Evolutionary conservation across 2,329 filamentous ascomycete genomes (phyloP).

Genomic region (Metarhizium sp.): DNA sequence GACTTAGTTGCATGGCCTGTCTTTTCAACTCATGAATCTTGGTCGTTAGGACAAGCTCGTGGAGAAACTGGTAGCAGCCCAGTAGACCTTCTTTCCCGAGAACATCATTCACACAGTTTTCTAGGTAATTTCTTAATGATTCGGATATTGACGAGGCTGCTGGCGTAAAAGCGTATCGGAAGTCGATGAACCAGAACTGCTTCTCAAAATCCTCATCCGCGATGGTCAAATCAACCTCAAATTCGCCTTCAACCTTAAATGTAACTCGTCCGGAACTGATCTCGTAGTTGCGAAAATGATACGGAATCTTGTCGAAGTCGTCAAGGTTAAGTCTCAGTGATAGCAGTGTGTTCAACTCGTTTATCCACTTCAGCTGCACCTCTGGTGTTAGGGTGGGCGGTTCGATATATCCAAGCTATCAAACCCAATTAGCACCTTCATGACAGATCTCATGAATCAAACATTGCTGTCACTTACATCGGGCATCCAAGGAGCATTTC

Average conservation of each 20-base stretch:
- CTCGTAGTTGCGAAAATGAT: constrained; percentile 66
- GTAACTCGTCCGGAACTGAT: constrained; percentile 84
- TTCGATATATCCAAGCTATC: constrained; percentile 65
- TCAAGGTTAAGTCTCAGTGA: constrained; percentile 77
- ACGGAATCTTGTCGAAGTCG: constrained; percentile 66
- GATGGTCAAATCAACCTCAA: constrained; percentile 87
- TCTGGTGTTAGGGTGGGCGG: constrained; percentile 60
- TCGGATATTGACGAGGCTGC: constrained; percentile 52
- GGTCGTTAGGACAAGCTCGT: constrained; percentile 80
- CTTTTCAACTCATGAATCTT: constrained; percentile 76
- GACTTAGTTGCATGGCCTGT: constrained; percentile 64
- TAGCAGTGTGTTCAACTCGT: constrained; percentile 74
- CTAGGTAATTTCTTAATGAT: constrained; percentile 55
- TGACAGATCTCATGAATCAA: not conserved
- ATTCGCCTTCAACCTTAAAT: constrained; percentile 74
- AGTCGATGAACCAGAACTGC: constrained; percentile 91
- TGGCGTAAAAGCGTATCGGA: constrained; percentile 74
- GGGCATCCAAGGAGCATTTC: constrained; percentile 68
- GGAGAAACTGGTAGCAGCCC: constrained; percentile 78
- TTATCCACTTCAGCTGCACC: constrained; percentile 64
- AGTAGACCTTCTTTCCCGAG: constrained; percentile 61
- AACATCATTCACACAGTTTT: constrained; percentile 61
- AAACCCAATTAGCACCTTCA: constrained; percentile 20
- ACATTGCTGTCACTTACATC: constrained; percentile 44
- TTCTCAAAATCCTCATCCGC: constrained; percentile 73